Conservation (phyloP, 805 yeast genomes). For the Saccharomycopsis malanga region DNA sequence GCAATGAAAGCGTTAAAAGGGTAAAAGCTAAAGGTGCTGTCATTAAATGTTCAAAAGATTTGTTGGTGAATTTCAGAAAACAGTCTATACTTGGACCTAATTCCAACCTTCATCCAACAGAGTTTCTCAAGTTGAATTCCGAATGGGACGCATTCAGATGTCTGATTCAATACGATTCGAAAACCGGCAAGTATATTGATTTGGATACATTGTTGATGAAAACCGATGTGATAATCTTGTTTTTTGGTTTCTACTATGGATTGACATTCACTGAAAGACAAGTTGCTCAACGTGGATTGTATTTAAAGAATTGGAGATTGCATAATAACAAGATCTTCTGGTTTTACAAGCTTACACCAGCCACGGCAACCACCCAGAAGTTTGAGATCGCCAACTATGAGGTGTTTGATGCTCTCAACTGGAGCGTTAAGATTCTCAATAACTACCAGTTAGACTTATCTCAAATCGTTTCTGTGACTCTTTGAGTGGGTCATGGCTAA, state of each 20-base stretch:
- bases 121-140: conserved; percentile 12
- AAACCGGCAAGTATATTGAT: neutral
- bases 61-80: conserved; percentile 10
- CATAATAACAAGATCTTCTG: conserved; percentile 12
- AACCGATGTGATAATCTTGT: conserved; percentile 12
- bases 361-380: conserved; percentile 1
- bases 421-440: conserved; percentile 13
- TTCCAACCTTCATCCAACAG: conserved; percentile 13
- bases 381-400: conserved; percentile 16
- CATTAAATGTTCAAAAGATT: conserved; percentile 1
- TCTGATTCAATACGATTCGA: conserved; percentile 2
- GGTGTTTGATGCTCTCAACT: conserved; percentile 17
- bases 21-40: neutral
- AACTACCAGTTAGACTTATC: conserved; percentile 16
- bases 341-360: conserved; percentile 11
- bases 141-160: conserved; percentile 19
- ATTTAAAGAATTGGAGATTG: conserved; percentile 18
- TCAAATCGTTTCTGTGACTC: conserved; percentile 7
- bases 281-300: conserved; percentile 17
- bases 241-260: conserved; percentile 22
- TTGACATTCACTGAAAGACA: conserved; percentile 12
- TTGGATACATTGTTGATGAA: conserved; percentile 8
- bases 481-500: neutral
- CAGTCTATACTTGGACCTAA: conserved; percentile 5
- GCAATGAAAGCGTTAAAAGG: neutral